Base-by-base conservation (phyloP, 78 protist genomes). In the Polysphondylium violaceum region DNA sequence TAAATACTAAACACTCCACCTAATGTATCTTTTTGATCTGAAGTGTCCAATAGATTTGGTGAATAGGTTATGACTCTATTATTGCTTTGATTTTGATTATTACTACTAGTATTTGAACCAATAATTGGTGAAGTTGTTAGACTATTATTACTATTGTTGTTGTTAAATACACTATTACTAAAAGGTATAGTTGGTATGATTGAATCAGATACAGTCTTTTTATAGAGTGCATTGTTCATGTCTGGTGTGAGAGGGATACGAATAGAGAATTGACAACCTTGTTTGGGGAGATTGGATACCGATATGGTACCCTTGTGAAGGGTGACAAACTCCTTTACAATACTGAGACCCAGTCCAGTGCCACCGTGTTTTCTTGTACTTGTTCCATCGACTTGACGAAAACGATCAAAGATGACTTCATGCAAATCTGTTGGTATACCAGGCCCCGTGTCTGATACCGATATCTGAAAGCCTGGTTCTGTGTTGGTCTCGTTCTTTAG, bases 291-390 rank as follows among this genome's bases (percentile, higher is more conserved):
- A 29, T 36, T 35, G 11, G 61, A 25, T n/a, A 81, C 55, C 6
- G 59, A 16, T 51, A 91, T 83, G 0, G 44, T 44, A 17, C 95
- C 95, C 31, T 53, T 53, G 69, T 91, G 95, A 12, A 91, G 76
- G 1, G 61, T 35, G 6, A 91, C 88, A 77, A 91, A 76, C 23
- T 91, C 95, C n/a, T 76, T 77, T 23, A 78, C 88, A 58, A 91
- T 75, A 16, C 79, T 59, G 4, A 91, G 76, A 27, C 95, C 95
- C 60, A 91, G 61, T 29, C 95, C 95, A 31, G 95, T 76, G 0
- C 95, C 95, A 43, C 88, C 95, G 68, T 81, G 88, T 35, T 69
- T 78, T 33, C 95, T 21, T 0, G 87, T 53, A 1, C 35, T 43
- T 1, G 75, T 65, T 2, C 85, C 78, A 58, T 74, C 88, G 16